These are phyloP conservation scores for Yamadazyma aaseri DNA, from an alignment of 1,139 yeast genomes.

Conservation along the genomic window DNA sequence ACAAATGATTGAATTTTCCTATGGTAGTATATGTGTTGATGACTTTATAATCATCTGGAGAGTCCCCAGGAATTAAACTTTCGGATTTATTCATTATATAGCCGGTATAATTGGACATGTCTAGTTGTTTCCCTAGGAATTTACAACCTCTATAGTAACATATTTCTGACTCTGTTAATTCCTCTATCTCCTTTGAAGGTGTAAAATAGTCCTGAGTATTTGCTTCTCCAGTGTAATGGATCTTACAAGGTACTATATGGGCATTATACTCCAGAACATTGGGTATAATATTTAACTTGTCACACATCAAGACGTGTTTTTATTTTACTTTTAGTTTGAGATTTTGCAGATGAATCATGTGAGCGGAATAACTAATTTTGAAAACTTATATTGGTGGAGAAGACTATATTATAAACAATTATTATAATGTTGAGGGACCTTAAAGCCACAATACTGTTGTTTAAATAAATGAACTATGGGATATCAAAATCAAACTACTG, in stretches of 20 bases:
- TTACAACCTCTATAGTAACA: conserved; percentile 44
- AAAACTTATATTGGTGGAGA: too few species aligned
- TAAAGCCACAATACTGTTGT: too few species aligned
- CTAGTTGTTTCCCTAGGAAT: conserved; percentile 29
- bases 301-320: conserved; percentile 13
- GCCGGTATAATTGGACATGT: conserved; percentile 26
- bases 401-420: too few species aligned
- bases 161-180: conserved; percentile 15
- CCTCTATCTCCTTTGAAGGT: conserved; percentile 25
- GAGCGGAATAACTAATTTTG: too few species aligned
- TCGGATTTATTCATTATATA: conserved; percentile 33
- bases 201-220: conserved; percentile 37
- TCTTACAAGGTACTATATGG: conserved; percentile 39
- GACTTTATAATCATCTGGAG: conserved; percentile 21
- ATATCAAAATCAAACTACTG: too few species aligned
- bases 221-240: conserved; percentile 40
- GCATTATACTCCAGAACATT: conserved; percentile 19
- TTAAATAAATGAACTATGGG: too few species aligned
- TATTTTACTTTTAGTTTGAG: too few species aligned
- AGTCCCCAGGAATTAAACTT: conserved; percentile 21
- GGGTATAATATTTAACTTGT: conserved; percentile 10
- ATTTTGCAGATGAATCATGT: too few species aligned
- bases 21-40: conserved; percentile 28
- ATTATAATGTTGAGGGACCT: too few species aligned
- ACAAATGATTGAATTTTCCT: conserved; percentile 31